A percentile compares a stretch with the other conserved stretches of the same genome.
phyloP scores from a whole-genome alignment of 164 flowering plant species.

The Saururus chinensis region DNA sequence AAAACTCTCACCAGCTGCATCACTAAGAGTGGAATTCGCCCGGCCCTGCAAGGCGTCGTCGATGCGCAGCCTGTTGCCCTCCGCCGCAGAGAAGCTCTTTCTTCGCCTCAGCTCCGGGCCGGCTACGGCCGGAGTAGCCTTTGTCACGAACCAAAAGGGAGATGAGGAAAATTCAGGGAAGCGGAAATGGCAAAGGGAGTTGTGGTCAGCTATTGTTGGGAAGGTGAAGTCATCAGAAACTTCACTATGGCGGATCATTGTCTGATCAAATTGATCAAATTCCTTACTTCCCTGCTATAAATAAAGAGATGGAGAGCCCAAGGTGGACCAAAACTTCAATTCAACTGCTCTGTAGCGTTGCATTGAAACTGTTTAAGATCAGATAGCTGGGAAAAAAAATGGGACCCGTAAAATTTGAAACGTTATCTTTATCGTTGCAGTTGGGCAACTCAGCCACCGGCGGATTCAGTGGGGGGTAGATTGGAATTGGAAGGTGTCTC shows the following conservation, averaged over 20 bases:
- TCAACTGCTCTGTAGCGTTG: background rate
- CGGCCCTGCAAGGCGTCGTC: background rate
- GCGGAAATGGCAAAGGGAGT: constrained; percentile 6
- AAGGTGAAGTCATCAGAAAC: constrained; percentile 40
- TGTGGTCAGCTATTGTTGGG: constrained; percentile 18
- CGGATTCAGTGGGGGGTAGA: constrained; percentile 5
- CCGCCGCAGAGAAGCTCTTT: constrained; percentile 16
- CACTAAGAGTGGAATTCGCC: background rate
- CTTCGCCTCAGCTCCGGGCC: background rate
- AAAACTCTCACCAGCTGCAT: background rate
- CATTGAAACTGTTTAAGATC: background rate
- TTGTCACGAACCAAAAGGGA: constrained; percentile 30
- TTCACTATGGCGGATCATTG: constrained; percentile 5
- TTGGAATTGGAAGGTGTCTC: background rate
- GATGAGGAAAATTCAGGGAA: constrained; percentile 17
- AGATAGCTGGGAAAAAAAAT: background rate
- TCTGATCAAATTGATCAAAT: background rate
- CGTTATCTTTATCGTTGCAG: constrained; percentile 5
- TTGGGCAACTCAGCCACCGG: constrained; percentile 20
- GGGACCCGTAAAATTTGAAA: constrained; percentile 5
- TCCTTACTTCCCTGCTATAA: background rate
- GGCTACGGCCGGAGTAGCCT: constrained; percentile 4
- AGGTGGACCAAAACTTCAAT: background rate
- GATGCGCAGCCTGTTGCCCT: background rate
- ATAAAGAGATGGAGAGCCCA: background rate